Evolutionary conservation across 768 basidiomycete species (phyloP), one percentile per base, ranked within the genome.

Genomic region (Phanerodontia chrysosporium): DNA sequence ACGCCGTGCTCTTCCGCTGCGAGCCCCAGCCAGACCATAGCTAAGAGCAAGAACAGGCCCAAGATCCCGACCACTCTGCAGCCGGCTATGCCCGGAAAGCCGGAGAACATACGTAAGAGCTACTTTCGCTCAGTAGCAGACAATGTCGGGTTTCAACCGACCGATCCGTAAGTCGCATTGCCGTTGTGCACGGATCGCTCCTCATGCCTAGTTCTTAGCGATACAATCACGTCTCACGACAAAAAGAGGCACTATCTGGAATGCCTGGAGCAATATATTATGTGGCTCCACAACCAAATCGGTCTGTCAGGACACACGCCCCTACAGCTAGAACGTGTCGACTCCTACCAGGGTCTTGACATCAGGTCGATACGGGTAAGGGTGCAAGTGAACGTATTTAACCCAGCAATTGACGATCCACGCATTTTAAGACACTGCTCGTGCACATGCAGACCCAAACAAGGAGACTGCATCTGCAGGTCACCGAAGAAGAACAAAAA

Each of bases 171-270:
- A 57, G 83, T 75, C 6, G 18, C 32, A 13, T 35, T 35, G 32
- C 7, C 13, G 13, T 35, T 35, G 7, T 35, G 16, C 18, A 5
- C 4, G 4, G 29, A 22, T 22, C n/a, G 3, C 51, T 32, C 29
- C n/a, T 36, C 28, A 51, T 32, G 8, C 5, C 27, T n/a, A 18
- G 28, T 28, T 12, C 42, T 4, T 25, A 87, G 86, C 1, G 88
- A 89, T 52, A 78, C 78, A n/a, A 89, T 90, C 57, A 85, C 88
- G 2, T 88, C 87, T 6, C 88, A 90, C 64, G 88, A 90, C 65
- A 89, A 89, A 66, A 89, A 89, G 64, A 74, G 88, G 2, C 79
- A 85, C 64, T 89, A 90, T 65, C 77, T 90, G 24, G 86, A 87
- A 64, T 87, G 85, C 62, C 71, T 90, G 7, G 88, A 90, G 63